Percentiles rank a stretch among this genome's conserved stretches.
Evolutionary conservation across 2,329 filamentous ascomycete genomes (phyloP).

Genomic region (Drechslerella coelobrocha): DNA sequence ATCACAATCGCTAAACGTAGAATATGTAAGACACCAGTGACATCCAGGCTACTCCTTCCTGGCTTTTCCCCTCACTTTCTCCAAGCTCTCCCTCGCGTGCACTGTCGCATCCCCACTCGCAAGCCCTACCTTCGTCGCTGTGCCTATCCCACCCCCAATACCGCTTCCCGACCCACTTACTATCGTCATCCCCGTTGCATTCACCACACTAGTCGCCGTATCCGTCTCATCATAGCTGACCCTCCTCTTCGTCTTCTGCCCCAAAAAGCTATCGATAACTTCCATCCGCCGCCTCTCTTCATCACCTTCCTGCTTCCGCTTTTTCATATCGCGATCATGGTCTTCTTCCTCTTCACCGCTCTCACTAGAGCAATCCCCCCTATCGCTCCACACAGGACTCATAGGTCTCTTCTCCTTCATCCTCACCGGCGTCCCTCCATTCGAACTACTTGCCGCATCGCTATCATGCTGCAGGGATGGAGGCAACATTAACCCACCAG

Average conservation of each 20-base stretch:
- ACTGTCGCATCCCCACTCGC: slow-evolving; percentile 8
- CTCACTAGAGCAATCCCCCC: slow-evolving; percentile 37
- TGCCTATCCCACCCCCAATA: slow-evolving; percentile 14
- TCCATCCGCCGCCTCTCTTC: slow-evolving; percentile 39
- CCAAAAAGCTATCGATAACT: slow-evolving; percentile 46
- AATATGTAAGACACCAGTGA: background rate
- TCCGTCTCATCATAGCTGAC: slow-evolving; percentile 24
- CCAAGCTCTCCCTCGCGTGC: slow-evolving; percentile 30
- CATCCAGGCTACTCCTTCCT: slow-evolving; percentile 17
- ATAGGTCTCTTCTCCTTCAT: slow-evolving; percentile 27
- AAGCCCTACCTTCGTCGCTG: slow-evolving; percentile 26
- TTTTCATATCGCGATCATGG: slow-evolving; percentile 17
- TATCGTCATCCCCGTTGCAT: slow-evolving; percentile 14
- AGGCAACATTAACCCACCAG: no score
- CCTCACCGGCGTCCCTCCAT: slow-evolving; percentile 15
- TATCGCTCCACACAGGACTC: slow-evolving; percentile 46
- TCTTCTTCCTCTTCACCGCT: slow-evolving; percentile 37
- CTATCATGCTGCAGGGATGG: slow-evolving; percentile 25
- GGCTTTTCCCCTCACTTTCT: slow-evolving; percentile 10
- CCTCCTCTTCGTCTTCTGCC: slow-evolving; percentile 15
- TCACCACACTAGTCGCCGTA: slow-evolving; percentile 19
- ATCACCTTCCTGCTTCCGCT: slow-evolving; percentile 24
- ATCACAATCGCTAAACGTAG: no score
- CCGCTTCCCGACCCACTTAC: background rate
- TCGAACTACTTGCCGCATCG: slow-evolving; percentile 21